These are phyloP conservation scores for Trifolium pratense DNA, from an alignment of 306 rosid genomes.

Conservation along the genomic window DNA sequence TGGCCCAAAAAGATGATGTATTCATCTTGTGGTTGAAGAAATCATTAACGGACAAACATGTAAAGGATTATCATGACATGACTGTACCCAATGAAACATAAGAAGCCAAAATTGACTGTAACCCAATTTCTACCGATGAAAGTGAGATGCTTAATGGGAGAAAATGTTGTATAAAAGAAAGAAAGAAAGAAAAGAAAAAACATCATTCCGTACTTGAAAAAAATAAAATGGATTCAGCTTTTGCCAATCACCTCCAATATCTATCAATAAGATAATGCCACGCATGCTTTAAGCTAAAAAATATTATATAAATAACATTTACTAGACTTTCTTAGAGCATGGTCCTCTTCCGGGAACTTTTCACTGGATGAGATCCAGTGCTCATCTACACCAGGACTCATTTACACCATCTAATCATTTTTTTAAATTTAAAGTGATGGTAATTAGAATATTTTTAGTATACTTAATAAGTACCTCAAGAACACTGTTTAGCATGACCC, in stretches of 20 bases:
- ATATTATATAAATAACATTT: conserved; percentile 47
- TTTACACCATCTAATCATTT: no score
- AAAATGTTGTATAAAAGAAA: conserved; percentile 35
- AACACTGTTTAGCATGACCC: no score
- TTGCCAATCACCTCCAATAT: conserved; percentile 45
- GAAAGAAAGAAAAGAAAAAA: conserved; percentile 42
- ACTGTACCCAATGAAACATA: conserved; percentile 27
- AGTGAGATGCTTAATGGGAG: conserved; percentile 28
- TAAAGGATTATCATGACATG: conserved; percentile 45
- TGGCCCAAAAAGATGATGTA: conserved; percentile 18
- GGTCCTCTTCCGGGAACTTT: no score
- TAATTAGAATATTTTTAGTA: no score
- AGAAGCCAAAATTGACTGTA: conserved; percentile 43
- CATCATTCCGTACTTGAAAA: conserved; percentile 48
- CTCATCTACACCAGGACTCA: no score
- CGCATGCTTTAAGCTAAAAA: conserved; percentile 46
- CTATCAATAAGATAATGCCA: conserved; percentile 57
- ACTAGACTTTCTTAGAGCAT: conserved; percentile 53
- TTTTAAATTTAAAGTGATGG: no score
- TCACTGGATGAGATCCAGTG: no score
- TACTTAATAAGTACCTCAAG: no score
- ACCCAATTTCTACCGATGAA: conserved; percentile 43
- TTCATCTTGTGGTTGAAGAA: conserved; percentile 7
- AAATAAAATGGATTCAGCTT: conserved; percentile 37
- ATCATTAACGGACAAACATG: conserved; percentile 36